Evolutionary conservation across 2,329 filamentous ascomycete species (phyloP).

Genomic region (Penicillium sp.): DNA sequence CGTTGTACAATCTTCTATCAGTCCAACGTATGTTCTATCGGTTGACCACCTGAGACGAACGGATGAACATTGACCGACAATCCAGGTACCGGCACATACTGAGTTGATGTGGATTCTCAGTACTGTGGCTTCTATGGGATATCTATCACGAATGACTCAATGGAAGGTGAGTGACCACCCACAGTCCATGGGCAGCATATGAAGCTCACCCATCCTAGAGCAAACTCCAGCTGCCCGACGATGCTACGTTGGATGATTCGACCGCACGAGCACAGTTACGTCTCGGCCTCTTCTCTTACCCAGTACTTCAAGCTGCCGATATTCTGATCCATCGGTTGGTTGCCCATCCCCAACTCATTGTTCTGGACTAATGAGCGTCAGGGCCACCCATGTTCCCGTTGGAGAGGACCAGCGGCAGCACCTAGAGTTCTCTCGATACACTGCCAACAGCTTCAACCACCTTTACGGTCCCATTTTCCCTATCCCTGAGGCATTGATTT

Average conservation of each 20-base stretch:
- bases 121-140: conserved; percentile 87
- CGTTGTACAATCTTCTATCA: conserved; percentile 80
- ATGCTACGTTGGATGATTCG: conserved; percentile 59
- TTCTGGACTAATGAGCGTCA: conserved; percentile 34
- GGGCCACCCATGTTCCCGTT: conserved; percentile 91
- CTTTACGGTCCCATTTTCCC: conserved; percentile 65
- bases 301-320: conserved; percentile 92
- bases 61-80: too few species aligned
- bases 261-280: conserved; percentile 66
- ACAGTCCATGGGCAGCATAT: background rate
- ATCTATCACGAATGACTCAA: conserved; percentile 97
- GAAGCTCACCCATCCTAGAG: conserved; percentile 52
- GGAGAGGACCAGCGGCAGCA: conserved; percentile 96
- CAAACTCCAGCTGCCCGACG: conserved; percentile 67
- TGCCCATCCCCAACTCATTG: background rate
- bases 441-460: conserved; percentile 84
- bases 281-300: conserved; percentile 91
- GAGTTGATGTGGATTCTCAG: conserved; percentile 98
- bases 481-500: conserved; percentile 69
- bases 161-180: conserved; percentile 72
- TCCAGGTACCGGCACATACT: conserved; percentile 71
- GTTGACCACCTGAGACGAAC: background rate
- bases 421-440: conserved; percentile 86
- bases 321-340: conserved; percentile 77
- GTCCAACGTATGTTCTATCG: conserved; percentile 59